phyloP scores from a whole-genome alignment of 140 eudicot genomes.

The Ambrosia hybrid region DNA sequence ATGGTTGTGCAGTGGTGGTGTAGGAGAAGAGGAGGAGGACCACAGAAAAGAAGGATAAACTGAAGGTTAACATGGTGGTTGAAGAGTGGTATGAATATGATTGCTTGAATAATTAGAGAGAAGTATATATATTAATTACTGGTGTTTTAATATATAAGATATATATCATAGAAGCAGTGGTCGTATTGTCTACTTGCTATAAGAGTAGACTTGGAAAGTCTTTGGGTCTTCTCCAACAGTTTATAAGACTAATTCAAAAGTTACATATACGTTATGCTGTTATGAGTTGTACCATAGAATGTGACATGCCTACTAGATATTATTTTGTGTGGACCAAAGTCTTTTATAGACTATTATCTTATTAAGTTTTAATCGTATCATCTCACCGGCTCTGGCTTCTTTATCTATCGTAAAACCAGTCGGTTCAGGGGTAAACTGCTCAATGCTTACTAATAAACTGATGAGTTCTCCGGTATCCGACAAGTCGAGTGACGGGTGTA shows the following conservation, averaged over 20 bases:
- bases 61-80: slow-evolving; percentile 26
- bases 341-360: no score
- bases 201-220: not conserved
- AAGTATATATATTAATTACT: no score
- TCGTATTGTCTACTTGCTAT: not conserved
- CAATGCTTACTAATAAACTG: no score
- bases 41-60: slow-evolving; percentile 7
- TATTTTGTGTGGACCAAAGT: no score
- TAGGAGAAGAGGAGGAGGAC: slow-evolving; percentile 1
- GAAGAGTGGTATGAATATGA: slow-evolving; percentile 13
- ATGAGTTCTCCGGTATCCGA: no score
- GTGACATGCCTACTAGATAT: no score
- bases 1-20: slow-evolving; percentile 12
- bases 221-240: not conserved
- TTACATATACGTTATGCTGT: not conserved
- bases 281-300: not conserved
- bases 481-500: no score
- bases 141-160: not conserved
- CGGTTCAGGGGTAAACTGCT: no score
- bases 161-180: not conserved
- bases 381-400: no score
- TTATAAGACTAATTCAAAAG: not conserved
- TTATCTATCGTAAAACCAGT: no score
- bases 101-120: not conserved
- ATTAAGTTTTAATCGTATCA: no score